Base-by-base conservation (phyloP, 2,329 filamentous ascomycete genomes). In the Phaeosphaeria sp. region DNA sequence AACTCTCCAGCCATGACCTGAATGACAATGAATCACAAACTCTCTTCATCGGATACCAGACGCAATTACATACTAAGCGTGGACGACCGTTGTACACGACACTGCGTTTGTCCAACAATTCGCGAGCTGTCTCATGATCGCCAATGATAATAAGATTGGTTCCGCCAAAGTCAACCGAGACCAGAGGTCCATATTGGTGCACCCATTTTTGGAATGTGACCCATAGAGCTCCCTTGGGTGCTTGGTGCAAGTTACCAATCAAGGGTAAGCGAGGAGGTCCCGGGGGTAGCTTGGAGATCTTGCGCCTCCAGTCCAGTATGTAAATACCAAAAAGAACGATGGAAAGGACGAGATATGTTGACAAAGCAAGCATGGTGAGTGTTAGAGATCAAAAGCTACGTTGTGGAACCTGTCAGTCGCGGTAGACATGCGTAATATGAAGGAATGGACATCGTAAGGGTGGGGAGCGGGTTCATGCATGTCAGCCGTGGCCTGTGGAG, bases 71-170 rank as follows among this genome's bases (percentile, higher is more conserved):
- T 1, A 84, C 74, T 78, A 83, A 80, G 25, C 79, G 77, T 6
- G 59, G 59, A n/a, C 59, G 46, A 21, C 80, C 81, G 4, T 80
- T 79, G 65, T 84, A 85, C 53, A 82, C 79, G 13, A 78, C 79
- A 0, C 80, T 80, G 45, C 80, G 78, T 65, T 83, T 84, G 53
- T 84, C 82, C n/a, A 86, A 79, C 11, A 86, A 68, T 15, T 85
- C 82, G 21, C 79, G 80, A 0, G 82, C 82, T 2, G 77, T 73
- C 70, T 79, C 79, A 3, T 79, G 78, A 47, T 82, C 79, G 56
- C 82, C 81, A 56, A 86, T 77, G 72, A 73, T 53, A 17, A 78
- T 71, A 6, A 76, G 61, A 18, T 66, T 75, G 5, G 67, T 64
- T 6, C 66, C 66, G 6, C 74, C 74, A 39, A 75, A 71, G 40